Percentiles rank a stretch among this genome's conserved stretches.
phyloP scores from a whole-genome alignment of 208 protist genomes.

The Tritrichomonas foetus region DNA sequence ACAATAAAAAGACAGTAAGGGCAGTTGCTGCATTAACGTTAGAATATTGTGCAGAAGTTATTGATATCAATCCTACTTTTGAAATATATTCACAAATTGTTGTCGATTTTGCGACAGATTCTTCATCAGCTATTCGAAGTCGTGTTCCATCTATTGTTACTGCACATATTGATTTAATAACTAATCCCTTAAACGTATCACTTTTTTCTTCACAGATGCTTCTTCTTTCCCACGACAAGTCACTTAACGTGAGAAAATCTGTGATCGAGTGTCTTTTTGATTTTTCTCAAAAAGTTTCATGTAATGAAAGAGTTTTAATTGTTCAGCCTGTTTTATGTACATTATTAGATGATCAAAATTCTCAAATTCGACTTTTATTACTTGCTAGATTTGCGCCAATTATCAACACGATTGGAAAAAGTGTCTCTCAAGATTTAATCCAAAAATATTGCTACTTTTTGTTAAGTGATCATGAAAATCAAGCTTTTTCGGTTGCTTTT shows the following conservation, averaged over 20 bases:
- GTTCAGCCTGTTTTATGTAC: neutral
- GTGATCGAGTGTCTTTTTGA: neutral
- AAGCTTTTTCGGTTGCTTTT: neutral
- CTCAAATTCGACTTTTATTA: neutral
- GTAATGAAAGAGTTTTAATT: neutral
- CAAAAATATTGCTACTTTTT: neutral
- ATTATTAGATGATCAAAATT: neutral
- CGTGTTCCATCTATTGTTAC: neutral
- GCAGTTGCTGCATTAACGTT: neutral
- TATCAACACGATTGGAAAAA: neutral
- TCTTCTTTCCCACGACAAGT: neutral
- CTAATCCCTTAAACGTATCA: neutral
- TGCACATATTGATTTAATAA: neutral
- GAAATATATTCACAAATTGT: neutral
- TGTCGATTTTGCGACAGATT: neutral
- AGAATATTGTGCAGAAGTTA: neutral
- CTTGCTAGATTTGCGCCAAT: neutral
- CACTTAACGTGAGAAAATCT: neutral
- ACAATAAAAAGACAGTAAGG: neutral
- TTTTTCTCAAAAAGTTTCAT: neutral
- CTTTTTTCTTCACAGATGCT: no score
- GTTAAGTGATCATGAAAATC: neutral
- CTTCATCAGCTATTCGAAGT: neutral
- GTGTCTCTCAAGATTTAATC: neutral
- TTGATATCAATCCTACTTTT: neutral